phyloP scores from a whole-genome alignment of 164 flowering plant genomes.

The Liquidambar formosana region DNA sequence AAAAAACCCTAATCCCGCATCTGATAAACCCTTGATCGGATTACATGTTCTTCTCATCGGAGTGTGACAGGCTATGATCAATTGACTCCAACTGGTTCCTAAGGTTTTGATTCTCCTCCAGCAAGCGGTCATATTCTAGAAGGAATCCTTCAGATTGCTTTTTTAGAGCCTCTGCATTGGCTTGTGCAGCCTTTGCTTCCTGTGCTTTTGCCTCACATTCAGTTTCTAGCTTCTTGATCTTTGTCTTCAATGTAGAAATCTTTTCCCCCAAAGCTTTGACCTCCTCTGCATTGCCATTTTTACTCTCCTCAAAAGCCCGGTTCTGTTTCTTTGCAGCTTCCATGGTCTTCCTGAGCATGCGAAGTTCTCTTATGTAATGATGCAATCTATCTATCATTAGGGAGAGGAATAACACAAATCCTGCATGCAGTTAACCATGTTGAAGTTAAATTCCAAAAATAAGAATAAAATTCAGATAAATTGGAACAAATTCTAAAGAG shows the following conservation, averaged over 20 bases:
- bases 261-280: conserved; percentile 34
- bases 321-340: conserved; percentile 51
- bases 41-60: conserved; percentile 25
- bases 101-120: conserved; percentile 41
- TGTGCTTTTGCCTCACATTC: conserved; percentile 28
- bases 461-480: background rate
- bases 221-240: conserved; percentile 39
- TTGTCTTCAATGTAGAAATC: conserved; percentile 24
- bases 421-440: conserved; percentile 30
- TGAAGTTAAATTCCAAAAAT: background rate
- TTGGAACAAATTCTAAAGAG: background rate
- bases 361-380: conserved; percentile 64
- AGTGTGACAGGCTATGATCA: conserved; percentile 9
- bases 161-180: conserved; percentile 31
- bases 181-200: conserved; percentile 25
- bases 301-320: conserved; percentile 37
- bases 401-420: conserved; percentile 51
- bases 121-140: conserved; percentile 35
- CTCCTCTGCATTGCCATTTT: conserved; percentile 27
- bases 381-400: conserved; percentile 66
- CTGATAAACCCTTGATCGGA: too few relatives aligned
- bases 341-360: conserved; percentile 49
- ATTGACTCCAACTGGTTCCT: conserved; percentile 29
- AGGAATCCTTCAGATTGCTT: conserved; percentile 39
- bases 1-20: too few relatives aligned